These are phyloP conservation scores for Neurospora africana DNA, from an alignment of 495 filamentous ascomycete species.

Conservation along the genomic window DNA sequence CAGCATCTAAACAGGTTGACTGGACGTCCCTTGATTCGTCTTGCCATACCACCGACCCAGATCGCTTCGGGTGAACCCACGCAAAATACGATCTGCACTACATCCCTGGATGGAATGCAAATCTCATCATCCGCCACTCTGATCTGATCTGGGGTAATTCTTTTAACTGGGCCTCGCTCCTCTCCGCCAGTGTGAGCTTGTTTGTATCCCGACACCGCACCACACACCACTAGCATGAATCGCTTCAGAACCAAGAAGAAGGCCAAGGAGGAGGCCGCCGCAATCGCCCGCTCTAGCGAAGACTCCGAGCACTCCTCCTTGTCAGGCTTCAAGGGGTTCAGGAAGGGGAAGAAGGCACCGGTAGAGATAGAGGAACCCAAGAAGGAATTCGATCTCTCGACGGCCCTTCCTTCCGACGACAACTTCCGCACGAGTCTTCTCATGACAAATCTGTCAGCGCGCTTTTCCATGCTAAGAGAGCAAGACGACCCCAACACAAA, in stretches of 20 bases:
- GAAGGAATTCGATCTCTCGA: constrained; percentile 58
- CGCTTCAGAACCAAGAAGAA: constrained; percentile 63
- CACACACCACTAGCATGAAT: constrained; percentile 45
- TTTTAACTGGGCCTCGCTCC: background rate
- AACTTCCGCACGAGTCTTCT: constrained; percentile 94
- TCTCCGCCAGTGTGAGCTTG: background rate
- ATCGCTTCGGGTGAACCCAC: background rate
- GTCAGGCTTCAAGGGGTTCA: constrained; percentile 44
- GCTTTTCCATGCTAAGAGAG: constrained; percentile 93
- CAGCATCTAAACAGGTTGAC: background rate
- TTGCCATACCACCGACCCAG: background rate
- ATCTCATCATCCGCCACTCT: background rate
- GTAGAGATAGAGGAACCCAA: constrained; percentile 46
- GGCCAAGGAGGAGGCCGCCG: constrained; percentile 47
- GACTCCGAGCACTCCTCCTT: constrained; percentile 38
- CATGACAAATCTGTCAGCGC: constrained; percentile 88
- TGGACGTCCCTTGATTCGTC: background rate
- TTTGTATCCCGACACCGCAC: background rate
- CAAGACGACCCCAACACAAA: constrained; percentile 83
- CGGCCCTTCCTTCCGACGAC: constrained; percentile 68
- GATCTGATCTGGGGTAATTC: background rate
- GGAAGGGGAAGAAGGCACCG: constrained; percentile 46
- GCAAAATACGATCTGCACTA: background rate
- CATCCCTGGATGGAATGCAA: background rate
- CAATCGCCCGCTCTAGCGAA: constrained; percentile 31